Percentiles rank a stretch among this genome's conserved stretches.
These are phyloP conservation scores for Colletotrichum ledebouriae DNA, from an alignment of 2,329 filamentous ascomycete genomes.

Conservation along the genomic window DNA sequence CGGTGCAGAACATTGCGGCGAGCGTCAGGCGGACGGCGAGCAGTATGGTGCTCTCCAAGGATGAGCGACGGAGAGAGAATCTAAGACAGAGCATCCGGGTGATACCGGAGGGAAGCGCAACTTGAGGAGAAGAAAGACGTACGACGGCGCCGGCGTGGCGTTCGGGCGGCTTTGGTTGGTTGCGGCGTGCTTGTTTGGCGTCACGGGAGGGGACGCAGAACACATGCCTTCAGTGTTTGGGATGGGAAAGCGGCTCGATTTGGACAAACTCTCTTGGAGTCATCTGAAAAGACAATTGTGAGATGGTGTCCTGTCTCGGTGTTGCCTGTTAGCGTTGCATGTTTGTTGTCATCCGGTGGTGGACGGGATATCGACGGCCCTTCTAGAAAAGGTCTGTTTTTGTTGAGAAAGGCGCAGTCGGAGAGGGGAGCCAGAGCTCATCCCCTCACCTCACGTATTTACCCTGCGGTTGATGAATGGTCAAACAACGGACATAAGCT, in stretches of 20 bases:
- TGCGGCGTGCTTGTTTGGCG: background rate
- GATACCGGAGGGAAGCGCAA: constrained; percentile 45
- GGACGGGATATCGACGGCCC: background rate
- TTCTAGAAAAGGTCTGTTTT: constrained; percentile 8
- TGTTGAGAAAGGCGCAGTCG: constrained; percentile 25
- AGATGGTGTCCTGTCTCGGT: constrained; percentile 22
- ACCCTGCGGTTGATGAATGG: background rate
- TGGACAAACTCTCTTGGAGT: background rate
- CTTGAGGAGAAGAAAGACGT: background rate
- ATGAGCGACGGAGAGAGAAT: constrained; percentile 52
- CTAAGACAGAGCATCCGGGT: constrained; percentile 55
- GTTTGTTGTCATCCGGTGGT: background rate
- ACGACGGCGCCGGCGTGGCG: constrained; percentile 23
- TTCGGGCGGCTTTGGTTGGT: constrained; percentile 8
- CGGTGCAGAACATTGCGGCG: constrained; percentile 40
- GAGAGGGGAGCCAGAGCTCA: background rate
- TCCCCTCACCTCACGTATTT: background rate
- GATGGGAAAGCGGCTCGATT: constrained; percentile 5
- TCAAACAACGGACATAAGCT: background rate
- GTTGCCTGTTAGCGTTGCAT: constrained; percentile 34
- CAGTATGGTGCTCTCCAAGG: constrained; percentile 42
- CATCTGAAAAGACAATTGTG: background rate
- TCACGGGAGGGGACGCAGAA: constrained; percentile 6
- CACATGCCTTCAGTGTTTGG: background rate
- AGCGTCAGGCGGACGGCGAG: constrained; percentile 41